A percentile compares a stretch with the other conserved stretches of the same genome.
Conservation (phyloP, 2,329 filamentous ascomycete genomes). For the Chlorencoelia australis region DNA sequence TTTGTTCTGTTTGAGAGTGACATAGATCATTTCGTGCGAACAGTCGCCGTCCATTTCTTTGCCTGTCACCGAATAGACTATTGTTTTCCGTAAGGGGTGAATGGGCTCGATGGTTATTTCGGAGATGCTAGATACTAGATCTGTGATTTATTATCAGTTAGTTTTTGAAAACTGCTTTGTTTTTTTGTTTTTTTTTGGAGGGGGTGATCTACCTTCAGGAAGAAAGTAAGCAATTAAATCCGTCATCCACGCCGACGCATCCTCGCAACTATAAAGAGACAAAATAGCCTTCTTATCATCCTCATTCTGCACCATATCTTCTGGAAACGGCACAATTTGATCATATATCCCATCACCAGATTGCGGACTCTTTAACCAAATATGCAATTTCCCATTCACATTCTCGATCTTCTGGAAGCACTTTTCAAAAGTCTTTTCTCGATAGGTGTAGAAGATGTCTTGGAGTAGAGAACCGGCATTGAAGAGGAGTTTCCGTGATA, state of each 20-base stretch:
- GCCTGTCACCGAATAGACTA: no score
- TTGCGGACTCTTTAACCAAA: not conserved
- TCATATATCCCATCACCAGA: not conserved
- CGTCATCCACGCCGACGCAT: not conserved
- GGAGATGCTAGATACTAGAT: not conserved
- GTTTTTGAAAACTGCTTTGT: no score
- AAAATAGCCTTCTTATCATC: not conserved
- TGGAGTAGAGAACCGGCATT: not conserved
- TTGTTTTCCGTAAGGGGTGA: not conserved
- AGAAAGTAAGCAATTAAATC: no score
- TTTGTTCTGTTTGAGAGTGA: not conserved
- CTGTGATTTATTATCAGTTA: no score
- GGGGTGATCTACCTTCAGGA: no score
- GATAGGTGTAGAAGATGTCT: not conserved
- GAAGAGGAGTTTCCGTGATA: not conserved
- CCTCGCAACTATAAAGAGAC: not conserved
- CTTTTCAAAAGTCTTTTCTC: not conserved
- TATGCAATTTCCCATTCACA: not conserved
- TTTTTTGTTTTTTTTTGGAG: no score
- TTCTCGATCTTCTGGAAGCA: not conserved
- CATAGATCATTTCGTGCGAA: no score
- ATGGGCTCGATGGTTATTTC: not conserved
- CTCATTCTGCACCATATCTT: not conserved
- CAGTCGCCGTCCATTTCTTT: no score
- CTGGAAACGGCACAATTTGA: not conserved